Evolutionary conservation across 2,329 filamentous ascomycete species (phyloP).

Genomic region (Aspergillus neoniger): DNA sequence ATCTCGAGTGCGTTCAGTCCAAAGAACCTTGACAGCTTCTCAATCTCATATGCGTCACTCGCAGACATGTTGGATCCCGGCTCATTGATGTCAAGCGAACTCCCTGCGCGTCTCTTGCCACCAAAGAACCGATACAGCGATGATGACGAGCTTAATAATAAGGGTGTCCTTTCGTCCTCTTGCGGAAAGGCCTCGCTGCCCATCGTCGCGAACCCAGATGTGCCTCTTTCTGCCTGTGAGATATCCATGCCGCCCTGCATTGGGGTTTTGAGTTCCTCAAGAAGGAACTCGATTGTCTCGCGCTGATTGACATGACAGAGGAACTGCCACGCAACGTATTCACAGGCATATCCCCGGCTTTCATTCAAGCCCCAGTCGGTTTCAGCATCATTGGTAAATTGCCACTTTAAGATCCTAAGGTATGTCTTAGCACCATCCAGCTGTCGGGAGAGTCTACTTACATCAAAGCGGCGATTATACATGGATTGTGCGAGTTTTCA

Average conservation of each 20-base stretch:
- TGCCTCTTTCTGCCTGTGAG: slow-evolving; percentile 25
- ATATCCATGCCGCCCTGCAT: slow-evolving; percentile 21
- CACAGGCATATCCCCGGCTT: slow-evolving; percentile 59
- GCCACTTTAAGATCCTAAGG: slow-evolving; percentile 57
- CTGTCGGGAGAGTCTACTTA: slow-evolving; percentile 33
- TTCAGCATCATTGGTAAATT: slow-evolving; percentile 54
- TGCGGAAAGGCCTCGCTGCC: slow-evolving; percentile 8
- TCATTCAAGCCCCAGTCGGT: slow-evolving; percentile 59
- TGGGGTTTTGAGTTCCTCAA: slow-evolving; percentile 51
- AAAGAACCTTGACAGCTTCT: slow-evolving; percentile 68
- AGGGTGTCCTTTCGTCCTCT: slow-evolving; percentile 32
- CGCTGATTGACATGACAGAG: slow-evolving; percentile 57
- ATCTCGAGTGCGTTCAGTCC: slow-evolving; percentile 86
- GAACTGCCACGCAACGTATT: slow-evolving; percentile 65
- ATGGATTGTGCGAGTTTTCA: slow-evolving; percentile 47
- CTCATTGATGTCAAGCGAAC: slow-evolving; percentile 53
- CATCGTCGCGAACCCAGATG: slow-evolving; percentile 17
- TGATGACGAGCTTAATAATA: slow-evolving; percentile 30
- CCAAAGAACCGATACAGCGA: slow-evolving; percentile 29
- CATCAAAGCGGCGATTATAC: slow-evolving; percentile 54
- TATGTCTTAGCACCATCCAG: not conserved
- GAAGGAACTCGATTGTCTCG: slow-evolving; percentile 59
- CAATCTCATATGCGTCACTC: slow-evolving; percentile 58
- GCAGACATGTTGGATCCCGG: slow-evolving; percentile 30
- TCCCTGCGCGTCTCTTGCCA: slow-evolving; percentile 38